phyloP scores from a whole-genome alignment of 306 rosid genomes.

The Prunus salicina region DNA sequence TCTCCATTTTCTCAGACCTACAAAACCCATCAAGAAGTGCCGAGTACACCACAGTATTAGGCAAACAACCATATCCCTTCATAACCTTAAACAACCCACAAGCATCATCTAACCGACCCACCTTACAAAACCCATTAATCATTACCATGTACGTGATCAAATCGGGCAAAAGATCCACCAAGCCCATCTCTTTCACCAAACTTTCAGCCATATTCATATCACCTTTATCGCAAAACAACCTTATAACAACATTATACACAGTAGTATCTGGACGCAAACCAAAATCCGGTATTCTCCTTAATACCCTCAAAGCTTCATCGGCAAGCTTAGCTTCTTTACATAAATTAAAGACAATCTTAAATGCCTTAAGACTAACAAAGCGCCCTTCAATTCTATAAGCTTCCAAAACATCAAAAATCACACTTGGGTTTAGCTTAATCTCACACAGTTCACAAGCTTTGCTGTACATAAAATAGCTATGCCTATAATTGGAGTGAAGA shows the following conservation, averaged over 20 bases:
- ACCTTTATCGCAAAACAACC: conserved; percentile 59
- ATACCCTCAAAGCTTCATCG: conserved; percentile 58
- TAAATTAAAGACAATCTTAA: conserved; percentile 62
- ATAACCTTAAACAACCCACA: conserved; percentile 47
- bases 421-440: conserved; percentile 41
- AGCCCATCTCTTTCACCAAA: conserved; percentile 61
- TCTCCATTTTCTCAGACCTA: conserved; percentile 43
- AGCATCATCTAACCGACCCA: conserved; percentile 62
- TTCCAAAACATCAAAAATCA: conserved; percentile 54
- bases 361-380: conserved; percentile 48
- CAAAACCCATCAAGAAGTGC: conserved; percentile 63
- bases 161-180: conserved; percentile 53
- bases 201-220: conserved; percentile 52
- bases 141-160: conserved; percentile 63
- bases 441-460: conserved; percentile 58
- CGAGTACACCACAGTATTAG: conserved; percentile 61
- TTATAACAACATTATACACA: conserved; percentile 62
- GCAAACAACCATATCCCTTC: conserved; percentile 60
- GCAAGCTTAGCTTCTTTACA: conserved; percentile 70
- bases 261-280: conserved; percentile 53
- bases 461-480: conserved; percentile 52
- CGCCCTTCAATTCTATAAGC: conserved; percentile 61
- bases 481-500: conserved; percentile 69
- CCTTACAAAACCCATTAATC: conserved; percentile 71
- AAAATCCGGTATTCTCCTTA: conserved; percentile 59